These are phyloP conservation scores for Rhamnella rubrinervis DNA, from an alignment of 331 rosid species.

Conservation along the genomic window DNA sequence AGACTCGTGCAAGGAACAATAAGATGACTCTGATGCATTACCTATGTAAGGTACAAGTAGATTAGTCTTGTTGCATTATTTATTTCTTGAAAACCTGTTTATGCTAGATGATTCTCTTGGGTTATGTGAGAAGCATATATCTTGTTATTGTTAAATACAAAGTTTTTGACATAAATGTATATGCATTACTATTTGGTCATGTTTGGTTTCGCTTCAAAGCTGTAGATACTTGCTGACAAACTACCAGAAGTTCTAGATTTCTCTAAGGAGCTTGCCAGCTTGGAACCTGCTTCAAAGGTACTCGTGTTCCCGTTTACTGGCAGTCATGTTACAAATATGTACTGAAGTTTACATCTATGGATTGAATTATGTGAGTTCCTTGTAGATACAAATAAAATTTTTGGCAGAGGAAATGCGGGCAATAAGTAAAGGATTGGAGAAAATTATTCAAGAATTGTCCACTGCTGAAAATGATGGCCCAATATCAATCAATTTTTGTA, in stretches of 20 bases:
- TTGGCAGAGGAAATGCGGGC: conserved; percentile 99
- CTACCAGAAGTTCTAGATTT: conserved; percentile 87
- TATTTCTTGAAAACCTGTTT: no score
- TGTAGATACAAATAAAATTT: conserved; percentile 76
- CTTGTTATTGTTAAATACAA: neutral
- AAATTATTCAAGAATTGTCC: conserved; percentile 77
- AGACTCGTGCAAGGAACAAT: conserved; percentile 78
- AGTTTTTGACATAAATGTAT: neutral
- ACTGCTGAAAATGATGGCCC: conserved; percentile 81
- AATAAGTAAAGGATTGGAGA: conserved; percentile 89
- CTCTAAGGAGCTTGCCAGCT: conserved; percentile 56
- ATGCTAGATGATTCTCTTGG: no score
- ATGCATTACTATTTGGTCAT: conserved; percentile 4
- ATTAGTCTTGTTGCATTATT: neutral
- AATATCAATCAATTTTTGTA: conserved; percentile 63
- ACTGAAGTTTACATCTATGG: conserved; percentile 6
- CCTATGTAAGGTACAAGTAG: conserved; percentile 74
- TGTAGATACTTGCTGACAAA: conserved; percentile 71
- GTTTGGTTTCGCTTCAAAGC: conserved; percentile 21
- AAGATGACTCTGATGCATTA: conserved; percentile 92
- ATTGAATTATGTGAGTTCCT: conserved; percentile 30
- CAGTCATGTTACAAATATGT: neutral
- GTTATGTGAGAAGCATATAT: no score
- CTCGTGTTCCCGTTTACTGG: conserved; percentile 17
- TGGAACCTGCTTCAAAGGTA: conserved; percentile 55